Evolutionary conservation across 2,329 filamentous ascomycete species (phyloP), one percentile per base, ranked within the genome.

Genomic region (Claviceps monticola): DNA sequence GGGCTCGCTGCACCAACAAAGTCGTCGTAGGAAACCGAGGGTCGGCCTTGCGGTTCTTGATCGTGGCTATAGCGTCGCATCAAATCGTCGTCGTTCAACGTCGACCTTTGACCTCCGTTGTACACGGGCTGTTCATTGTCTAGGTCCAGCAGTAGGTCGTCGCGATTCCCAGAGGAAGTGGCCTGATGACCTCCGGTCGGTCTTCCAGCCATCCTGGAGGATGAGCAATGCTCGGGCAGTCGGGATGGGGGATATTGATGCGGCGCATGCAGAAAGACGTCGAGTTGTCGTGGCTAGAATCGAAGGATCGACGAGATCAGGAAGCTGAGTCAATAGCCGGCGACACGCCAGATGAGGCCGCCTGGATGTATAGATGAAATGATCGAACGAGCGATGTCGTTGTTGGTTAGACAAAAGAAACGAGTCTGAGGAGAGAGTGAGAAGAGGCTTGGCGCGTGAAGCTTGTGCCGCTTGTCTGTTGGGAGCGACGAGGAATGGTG

Each of bases 21-120:
- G 61, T 93, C 86, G 74, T 96, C 91, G 69, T 96, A 96, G 53
- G 89, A 95, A 50, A 91, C 82, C 26, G 90, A 96, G 50, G 89
- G 87, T 58, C 91, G 85, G 53, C 81, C 60, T 55, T 79, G 78
- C 46, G 76, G 71, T 43, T 52, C 72, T 57, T 86, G 79, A 61
- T 86, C 76, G 63, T 84, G 81, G 62, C 85, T 79, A 70, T 88
- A 90, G 57, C 80, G 80, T 64, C 82, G 79, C 63, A 91, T 72
- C 47, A 95, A 74, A 58, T 90, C 82, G 58, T 94, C 85, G 66
- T 95, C 89, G 66, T 84, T 84, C 55, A 86, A 73, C n/a, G 84
- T 80, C 48, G 89, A 84, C 53, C 82, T 80, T 66, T 89, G 84
- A 56, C 88, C 88, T 58, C 76, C 77, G 65, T 78, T 80, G 69